A percentile compares a stretch with the other conserved stretches of the same genome.
phyloP scores from a whole-genome alignment of 2,329 filamentous ascomycete genomes.

The Ophiostoma sp. region DNA sequence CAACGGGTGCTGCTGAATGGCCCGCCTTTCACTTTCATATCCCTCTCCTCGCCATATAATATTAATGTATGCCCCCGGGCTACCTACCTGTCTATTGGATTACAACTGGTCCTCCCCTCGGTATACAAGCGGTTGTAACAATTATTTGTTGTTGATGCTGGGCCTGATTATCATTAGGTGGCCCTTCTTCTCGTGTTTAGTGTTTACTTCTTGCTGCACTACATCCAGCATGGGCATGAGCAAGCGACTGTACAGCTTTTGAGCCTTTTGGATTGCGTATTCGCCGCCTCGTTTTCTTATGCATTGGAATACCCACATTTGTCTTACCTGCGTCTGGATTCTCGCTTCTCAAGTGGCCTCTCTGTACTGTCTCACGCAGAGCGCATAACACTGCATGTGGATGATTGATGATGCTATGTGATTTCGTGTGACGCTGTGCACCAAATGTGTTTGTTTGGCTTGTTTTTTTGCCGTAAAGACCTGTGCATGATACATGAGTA shows the following conservation, averaged over 20 bases:
- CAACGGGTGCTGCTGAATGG: constrained; percentile 33
- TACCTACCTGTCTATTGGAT: not conserved
- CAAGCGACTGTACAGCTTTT: not conserved
- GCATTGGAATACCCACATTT: not conserved
- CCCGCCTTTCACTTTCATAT: constrained; percentile 7
- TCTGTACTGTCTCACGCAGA: not conserved
- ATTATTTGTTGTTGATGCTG: not conserved
- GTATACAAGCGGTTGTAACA: not conserved
- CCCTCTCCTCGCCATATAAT: not conserved
- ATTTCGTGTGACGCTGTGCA: no score
- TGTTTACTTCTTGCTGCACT: not conserved
- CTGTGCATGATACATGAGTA: no score
- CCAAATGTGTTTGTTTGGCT: no score
- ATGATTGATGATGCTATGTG: not conserved
- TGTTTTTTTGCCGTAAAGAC: no score
- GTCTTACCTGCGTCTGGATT: not conserved
- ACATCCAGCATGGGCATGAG: not conserved
- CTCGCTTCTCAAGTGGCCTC: not conserved
- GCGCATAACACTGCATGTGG: not conserved
- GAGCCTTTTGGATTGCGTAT: not conserved
- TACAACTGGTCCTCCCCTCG: not conserved
- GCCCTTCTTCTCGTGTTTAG: not conserved
- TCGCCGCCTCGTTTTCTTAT: not conserved
- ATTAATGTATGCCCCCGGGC: not conserved
- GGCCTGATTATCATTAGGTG: not conserved